Evolutionary conservation across 306 rosid genomes (phyloP).

Genomic region (Cicer cuneatum): DNA sequence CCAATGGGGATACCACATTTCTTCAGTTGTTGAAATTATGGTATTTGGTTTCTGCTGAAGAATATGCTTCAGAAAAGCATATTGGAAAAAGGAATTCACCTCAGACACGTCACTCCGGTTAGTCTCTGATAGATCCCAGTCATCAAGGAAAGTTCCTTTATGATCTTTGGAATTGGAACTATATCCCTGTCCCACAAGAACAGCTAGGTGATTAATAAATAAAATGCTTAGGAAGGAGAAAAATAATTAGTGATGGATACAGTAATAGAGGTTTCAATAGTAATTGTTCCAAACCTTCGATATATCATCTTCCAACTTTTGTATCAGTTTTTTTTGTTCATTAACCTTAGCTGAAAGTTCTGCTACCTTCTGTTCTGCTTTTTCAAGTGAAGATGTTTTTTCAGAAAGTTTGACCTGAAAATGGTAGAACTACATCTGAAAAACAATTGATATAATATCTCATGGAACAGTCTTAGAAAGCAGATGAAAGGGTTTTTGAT

Average conservation of each 20-base stretch:
- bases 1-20: not conserved
- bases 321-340: conserved; percentile 85
- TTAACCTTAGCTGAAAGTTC: conserved; percentile 70
- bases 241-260: conserved; percentile 25
- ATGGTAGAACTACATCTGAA: conserved; percentile 39
- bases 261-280: conserved; percentile 23
- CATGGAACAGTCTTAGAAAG: not conserved
- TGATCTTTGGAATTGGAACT: conserved; percentile 88
- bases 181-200: conserved; percentile 70
- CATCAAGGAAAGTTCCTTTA: conserved; percentile 76
- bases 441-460: conserved; percentile 37
- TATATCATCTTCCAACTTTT: conserved; percentile 97
- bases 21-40: conserved; percentile 37
- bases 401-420: conserved; percentile 83
- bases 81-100: conserved; percentile 56
- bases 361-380: conserved; percentile 71
- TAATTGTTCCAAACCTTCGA: conserved; percentile 65
- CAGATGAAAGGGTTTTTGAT: conserved; percentile 1
- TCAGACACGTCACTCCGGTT: conserved; percentile 75
- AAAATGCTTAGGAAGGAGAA: conserved; percentile 24
- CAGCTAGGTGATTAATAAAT: conserved; percentile 35
- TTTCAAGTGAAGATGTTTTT: conserved; percentile 71
- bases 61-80: conserved; percentile 28
- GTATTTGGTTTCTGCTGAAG: conserved; percentile 28
- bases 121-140: conserved; percentile 95